These are phyloP conservation scores for Chaetomidium leptoderma DNA, from an alignment of 495 filamentous ascomycete species.

Conservation along the genomic window DNA sequence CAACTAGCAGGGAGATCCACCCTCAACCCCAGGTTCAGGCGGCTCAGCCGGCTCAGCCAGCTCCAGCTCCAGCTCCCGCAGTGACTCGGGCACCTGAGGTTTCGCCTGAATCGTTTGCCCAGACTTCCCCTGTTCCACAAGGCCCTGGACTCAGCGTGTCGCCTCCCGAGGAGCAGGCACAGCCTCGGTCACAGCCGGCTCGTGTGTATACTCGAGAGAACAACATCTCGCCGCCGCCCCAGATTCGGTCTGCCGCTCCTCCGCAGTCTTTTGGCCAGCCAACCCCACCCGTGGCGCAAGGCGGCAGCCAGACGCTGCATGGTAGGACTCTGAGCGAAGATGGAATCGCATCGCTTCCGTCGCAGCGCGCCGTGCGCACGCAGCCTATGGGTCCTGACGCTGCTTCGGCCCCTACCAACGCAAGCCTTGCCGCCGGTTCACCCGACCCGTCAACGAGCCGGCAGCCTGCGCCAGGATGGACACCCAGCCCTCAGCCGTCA, in stretches of 20 bases:
- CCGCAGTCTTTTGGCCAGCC: not conserved
- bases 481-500: slow-evolving; percentile 35
- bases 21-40: not conserved
- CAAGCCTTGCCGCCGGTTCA: slow-evolving; percentile 5
- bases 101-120: slow-evolving; percentile 6
- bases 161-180: slow-evolving; percentile 13
- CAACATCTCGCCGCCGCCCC: slow-evolving; percentile 10
- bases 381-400: not conserved
- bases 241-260: not conserved
- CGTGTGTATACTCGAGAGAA: slow-evolving; percentile 8
- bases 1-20: not conserved
- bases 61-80: not conserved
- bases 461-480: slow-evolving; percentile 29
- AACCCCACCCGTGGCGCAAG: not conserved
- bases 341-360: slow-evolving; percentile 22
- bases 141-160: slow-evolving; percentile 10
- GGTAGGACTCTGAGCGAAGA: slow-evolving; percentile 6
- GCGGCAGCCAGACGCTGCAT: not conserved
- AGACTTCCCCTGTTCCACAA: slow-evolving; percentile 5
- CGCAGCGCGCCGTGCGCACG: slow-evolving; percentile 17
- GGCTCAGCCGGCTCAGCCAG: not conserved
- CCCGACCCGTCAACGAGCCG: slow-evolving; percentile 27
- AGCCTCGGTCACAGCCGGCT: slow-evolving; percentile 11
- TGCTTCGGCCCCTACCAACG: slow-evolving; percentile 14
- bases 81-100: not conserved